A percentile compares a stretch with the other conserved stretches of the same genome.
Conservation (phyloP, 805 yeast species). For the Lachancea lanzarotensis region DNA sequence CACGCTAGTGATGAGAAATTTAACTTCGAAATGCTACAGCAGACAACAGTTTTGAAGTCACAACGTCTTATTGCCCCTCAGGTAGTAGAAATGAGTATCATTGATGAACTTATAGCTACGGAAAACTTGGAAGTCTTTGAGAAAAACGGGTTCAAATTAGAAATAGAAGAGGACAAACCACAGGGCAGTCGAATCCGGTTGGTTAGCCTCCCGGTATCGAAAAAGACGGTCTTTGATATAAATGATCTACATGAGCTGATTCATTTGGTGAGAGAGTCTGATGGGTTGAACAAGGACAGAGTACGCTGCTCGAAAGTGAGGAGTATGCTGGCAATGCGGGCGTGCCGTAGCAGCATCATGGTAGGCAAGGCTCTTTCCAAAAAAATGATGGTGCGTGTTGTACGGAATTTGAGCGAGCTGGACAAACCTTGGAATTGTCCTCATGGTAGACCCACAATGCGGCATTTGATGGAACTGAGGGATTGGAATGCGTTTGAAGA, state of each 20-base stretch:
- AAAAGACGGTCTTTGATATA: constrained; percentile 56
- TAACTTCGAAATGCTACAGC: constrained; percentile 71
- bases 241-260: constrained; percentile 71
- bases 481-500: constrained; percentile 39
- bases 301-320: constrained; percentile 69
- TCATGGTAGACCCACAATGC: constrained; percentile 95
- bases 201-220: constrained; percentile 65
- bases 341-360: constrained; percentile 92
- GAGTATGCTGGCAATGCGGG: constrained; percentile 86
- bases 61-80: constrained; percentile 65
- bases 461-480: constrained; percentile 68
- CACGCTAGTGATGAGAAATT: constrained; percentile 96
- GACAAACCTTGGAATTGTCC: constrained; percentile 98
- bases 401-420: constrained; percentile 56
- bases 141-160: constrained; percentile 71
- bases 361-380: constrained; percentile 65
- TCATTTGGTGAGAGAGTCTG: constrained; percentile 53
- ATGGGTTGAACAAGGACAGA: constrained; percentile 34
- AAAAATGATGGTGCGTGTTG: constrained; percentile 61
- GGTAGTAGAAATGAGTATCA: constrained; percentile 55
- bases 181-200: constrained; percentile 56
- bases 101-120: constrained; percentile 69
- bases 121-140: constrained; percentile 53
- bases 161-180: constrained; percentile 40
- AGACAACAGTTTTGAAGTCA: constrained; percentile 48